Percentiles rank a stretch among this genome's conserved stretches.
Conservation (phyloP, 148 eudicot genomes). For the Silene latifolia region DNA sequence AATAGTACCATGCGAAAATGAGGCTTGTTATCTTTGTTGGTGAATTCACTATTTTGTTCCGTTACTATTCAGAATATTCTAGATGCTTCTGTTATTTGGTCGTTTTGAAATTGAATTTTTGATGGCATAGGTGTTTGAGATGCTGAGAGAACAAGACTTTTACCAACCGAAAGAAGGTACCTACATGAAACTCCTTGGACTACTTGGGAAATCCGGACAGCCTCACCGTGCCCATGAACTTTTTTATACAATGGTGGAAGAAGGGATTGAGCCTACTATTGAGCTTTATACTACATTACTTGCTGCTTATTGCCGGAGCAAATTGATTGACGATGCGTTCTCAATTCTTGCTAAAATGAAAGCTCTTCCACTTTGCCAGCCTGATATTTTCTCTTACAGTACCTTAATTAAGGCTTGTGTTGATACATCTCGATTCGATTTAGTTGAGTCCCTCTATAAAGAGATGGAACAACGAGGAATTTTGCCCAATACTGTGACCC, state of each 20-base stretch:
- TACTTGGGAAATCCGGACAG: constrained; percentile 85
- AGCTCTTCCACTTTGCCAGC: constrained; percentile 76
- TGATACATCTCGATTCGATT: constrained; percentile 59
- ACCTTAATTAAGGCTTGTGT: constrained; percentile 82
- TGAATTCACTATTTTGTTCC: not conserved
- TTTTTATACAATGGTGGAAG: constrained; percentile 71
- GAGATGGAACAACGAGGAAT: constrained; percentile 65
- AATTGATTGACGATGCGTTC: constrained; percentile 59
- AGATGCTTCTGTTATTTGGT: not conserved
- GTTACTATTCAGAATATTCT: not conserved
- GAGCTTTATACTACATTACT: constrained; percentile 83
- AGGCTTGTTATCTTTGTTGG: not conserved
- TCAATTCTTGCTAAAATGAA: constrained; percentile 65
- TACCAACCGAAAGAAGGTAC: constrained; percentile 94
- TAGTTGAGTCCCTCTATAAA: constrained; percentile 64
- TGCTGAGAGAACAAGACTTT: constrained; percentile 79
- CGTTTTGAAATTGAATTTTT: constrained; percentile 13
- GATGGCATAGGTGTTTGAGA: constrained; percentile 68
- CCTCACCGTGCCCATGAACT: constrained; percentile 69
- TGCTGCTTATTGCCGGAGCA: constrained; percentile 78
- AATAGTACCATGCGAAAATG: too few species aligned
- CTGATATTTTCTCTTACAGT: constrained; percentile 85
- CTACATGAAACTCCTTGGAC: constrained; percentile 83
- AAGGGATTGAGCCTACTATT: constrained; percentile 69
- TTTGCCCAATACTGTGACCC: constrained; percentile 85